These are phyloP conservation scores for Leavenworthia alabamica DNA, from an alignment of 345 rosid genomes.

Conservation along the genomic window DNA sequence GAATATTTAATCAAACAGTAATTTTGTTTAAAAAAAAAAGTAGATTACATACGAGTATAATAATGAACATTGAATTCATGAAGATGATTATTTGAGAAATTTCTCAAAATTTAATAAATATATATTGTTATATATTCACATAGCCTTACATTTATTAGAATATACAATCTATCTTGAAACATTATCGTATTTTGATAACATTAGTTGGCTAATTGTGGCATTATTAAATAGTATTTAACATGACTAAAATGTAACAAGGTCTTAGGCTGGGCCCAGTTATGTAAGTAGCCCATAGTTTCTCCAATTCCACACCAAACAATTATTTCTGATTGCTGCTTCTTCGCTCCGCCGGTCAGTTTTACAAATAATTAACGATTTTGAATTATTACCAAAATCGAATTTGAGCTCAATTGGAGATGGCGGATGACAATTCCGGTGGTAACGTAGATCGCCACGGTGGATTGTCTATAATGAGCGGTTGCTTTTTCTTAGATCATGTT, in stretches of 20 bases:
- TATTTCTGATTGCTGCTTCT: not conserved
- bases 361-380: not conserved
- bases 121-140: no score
- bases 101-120: no score
- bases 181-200: not conserved
- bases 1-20: no score
- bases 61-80: not conserved
- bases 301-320: not conserved
- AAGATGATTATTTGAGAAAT: no score
- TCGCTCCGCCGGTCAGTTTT: not conserved
- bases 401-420: slow-evolving; percentile 9
- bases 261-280: not conserved
- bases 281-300: not conserved
- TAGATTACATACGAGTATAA: not conserved
- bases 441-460: slow-evolving; percentile 16
- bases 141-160: not conserved
- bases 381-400: not conserved
- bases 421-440: slow-evolving; percentile 7
- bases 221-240: no score
- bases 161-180: no score
- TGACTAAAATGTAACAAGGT: not conserved
- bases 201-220: no score
- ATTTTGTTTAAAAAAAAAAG: no score
- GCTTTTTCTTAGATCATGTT: slow-evolving; percentile 51
- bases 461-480: slow-evolving; percentile 30